Evolutionary conservation across 441 rosid species (phyloP), one percentile per base, ranked within the genome.

Genomic region (Isatis lusitanica): DNA sequence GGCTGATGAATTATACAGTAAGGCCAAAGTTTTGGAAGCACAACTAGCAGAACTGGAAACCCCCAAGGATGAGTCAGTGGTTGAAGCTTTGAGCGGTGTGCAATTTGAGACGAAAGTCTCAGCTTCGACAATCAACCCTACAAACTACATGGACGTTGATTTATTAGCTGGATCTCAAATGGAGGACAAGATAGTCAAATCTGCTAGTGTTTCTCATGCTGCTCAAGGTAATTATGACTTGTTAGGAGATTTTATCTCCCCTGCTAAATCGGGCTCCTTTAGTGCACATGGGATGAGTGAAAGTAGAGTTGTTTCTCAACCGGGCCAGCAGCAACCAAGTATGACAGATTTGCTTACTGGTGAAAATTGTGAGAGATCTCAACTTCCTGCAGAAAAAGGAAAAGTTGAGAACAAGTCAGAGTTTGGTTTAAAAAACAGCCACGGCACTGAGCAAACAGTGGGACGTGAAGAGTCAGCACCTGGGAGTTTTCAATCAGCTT

Each of bases 1-100:
- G 46, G 91, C 92, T 10, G 95, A 89, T 66, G 90, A 84, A 78
- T 40, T 90, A 76, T 77, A 86, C 80, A 80, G 74, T 60, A 82
- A 61, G 73, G 87, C 87, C 9, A 81, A 79, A 80, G 84, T 74
- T 30, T 52, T 89, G 63, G 90, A 91, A 74, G 82, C 84, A 51
- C 83, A 89, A 63, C 73, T 91, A 68, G 84, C 84, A 72, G 90
- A 82, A 64, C 24, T 82, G 24, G 94, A 87, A 68, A 73, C 63
- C 38, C 74, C 71, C 0, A 80, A 77, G 76, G 30, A 52, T 31
- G 79, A 66, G 65, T 73, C 64, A 70, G 67, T 31, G 74, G 60
- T 30, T 78, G 78, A 78, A 66, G 47, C 58, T 28, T 57, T 65
- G 24, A 64, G 70, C 46, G 60, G 68, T 5, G 35, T 63, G 57